These are phyloP conservation scores for Silybum marianum DNA, from an alignment of 129 eudicot genomes.

Conservation along the genomic window DNA sequence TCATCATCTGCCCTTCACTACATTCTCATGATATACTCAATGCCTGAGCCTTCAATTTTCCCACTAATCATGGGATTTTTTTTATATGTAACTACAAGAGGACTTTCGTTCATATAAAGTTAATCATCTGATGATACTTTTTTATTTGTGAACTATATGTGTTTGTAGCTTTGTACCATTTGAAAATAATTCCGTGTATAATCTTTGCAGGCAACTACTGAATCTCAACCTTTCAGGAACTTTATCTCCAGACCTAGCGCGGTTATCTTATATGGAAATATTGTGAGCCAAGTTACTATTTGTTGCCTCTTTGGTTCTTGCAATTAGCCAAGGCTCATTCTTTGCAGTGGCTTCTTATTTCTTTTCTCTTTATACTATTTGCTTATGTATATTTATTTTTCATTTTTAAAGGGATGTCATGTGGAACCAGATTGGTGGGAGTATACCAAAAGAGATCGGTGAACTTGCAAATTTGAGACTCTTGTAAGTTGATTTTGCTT, in stretches of 20 bases:
- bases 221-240: conserved; percentile 57
- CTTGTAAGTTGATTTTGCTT: conserved; percentile 51
- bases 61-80: not conserved
- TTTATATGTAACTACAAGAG: not conserved
- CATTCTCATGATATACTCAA: no score
- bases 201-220: conserved; percentile 59
- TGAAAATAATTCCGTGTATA: not conserved
- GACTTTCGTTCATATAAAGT: not conserved
- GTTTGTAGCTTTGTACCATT: not conserved
- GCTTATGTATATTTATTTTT: conserved; percentile 22
- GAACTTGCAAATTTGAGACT: conserved; percentile 52
- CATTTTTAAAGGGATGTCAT: conserved; percentile 61
- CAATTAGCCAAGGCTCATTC: not conserved
- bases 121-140: not conserved
- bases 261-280: conserved; percentile 61
- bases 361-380: not conserved
- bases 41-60: no score
- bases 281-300: conserved; percentile 50
- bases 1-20: no score
- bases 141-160: not conserved
- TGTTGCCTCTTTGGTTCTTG: not conserved
- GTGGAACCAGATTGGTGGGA: conserved; percentile 75
- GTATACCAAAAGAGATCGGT: conserved; percentile 72
- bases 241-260: conserved; percentile 72
- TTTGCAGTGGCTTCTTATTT: conserved; percentile 2